Conservation (phyloP, 768 basidiomycete genomes). For the Termitomyces bulborhizus region DNA sequence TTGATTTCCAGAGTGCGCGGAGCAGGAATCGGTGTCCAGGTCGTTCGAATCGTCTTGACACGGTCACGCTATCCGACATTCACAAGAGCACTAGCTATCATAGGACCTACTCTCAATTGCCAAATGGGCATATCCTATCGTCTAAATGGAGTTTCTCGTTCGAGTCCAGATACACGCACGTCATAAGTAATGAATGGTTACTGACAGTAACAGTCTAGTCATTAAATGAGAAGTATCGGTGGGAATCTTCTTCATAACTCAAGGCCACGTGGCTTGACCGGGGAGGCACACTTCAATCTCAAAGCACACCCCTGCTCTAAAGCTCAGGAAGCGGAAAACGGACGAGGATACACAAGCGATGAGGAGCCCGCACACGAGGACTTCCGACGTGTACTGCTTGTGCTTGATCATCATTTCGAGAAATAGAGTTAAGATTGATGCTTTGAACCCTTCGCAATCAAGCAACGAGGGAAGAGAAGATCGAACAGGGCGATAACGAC, state of each 20-base stretch:
- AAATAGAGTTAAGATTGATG: conserved; percentile 4
- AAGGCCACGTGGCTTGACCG: background rate
- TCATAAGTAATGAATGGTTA: background rate
- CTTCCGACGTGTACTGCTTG: background rate
- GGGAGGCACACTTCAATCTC: background rate
- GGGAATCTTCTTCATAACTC: background rate
- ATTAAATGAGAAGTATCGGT: background rate
- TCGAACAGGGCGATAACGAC: background rate
- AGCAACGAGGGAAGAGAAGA: background rate
- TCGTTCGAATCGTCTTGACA: background rate
- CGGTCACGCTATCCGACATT: background rate
- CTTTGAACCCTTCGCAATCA: background rate
- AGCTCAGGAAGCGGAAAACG: background rate
- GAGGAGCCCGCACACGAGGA: background rate
- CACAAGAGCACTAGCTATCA: background rate
- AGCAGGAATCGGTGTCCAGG: background rate
- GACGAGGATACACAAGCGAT: background rate
- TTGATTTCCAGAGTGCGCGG: background rate
- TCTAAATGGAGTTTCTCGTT: background rate
- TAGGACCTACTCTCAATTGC: background rate
- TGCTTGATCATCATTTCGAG: conserved; percentile 4
- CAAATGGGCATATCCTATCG: background rate
- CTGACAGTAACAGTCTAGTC: background rate
- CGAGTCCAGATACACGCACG: background rate
- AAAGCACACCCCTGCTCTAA: background rate